These are phyloP conservation scores for Wickerhamiella parazyma DNA, from an alignment of 805 yeast species.

Conservation along the genomic window DNA sequence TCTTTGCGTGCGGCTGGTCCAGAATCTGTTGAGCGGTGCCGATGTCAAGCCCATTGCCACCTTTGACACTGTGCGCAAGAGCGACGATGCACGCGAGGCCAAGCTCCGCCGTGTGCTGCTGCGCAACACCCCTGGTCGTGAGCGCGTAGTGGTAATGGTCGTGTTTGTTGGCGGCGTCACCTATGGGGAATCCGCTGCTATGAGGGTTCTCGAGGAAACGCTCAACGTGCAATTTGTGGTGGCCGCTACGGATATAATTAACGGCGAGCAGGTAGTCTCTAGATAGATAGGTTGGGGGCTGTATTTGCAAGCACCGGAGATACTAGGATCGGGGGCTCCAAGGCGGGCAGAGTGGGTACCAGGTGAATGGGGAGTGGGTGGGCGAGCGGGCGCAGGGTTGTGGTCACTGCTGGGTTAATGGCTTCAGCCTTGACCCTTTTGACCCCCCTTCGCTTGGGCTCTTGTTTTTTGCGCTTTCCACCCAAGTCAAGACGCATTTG, in stretches of 20 bases:
- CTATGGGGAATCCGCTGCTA: conserved; percentile 64
- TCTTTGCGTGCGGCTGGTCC: conserved; percentile 51
- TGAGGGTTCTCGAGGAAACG: conserved; percentile 38
- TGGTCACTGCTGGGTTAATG: no score
- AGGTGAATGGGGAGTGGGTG: no score
- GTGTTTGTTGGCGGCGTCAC: conserved; percentile 80
- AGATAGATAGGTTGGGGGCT: no score
- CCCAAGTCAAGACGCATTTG: conserved; percentile 30
- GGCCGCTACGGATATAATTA: conserved; percentile 36
- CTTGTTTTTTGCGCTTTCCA: no score
- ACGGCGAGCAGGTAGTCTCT: conserved; percentile 25
- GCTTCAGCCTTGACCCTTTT: no score
- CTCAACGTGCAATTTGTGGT: conserved; percentile 29
- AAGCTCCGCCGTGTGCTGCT: conserved; percentile 24
- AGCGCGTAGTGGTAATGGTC: conserved; percentile 28
- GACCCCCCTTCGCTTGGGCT: no score
- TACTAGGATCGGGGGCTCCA: no score
- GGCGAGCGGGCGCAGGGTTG: no score
- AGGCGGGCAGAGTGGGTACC: no score
- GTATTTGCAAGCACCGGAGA: no score
- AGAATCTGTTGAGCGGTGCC: conserved; percentile 40
- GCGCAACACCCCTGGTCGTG: conserved; percentile 24
- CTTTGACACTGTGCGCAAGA: conserved; percentile 17
- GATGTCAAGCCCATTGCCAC: background rate
- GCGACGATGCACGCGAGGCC: conserved; percentile 20